A percentile compares a stretch with the other conserved stretches of the same genome.
Evolutionary conservation across 2,329 filamentous ascomycete species (phyloP).

Genomic region (Scorias spongiosa): DNA sequence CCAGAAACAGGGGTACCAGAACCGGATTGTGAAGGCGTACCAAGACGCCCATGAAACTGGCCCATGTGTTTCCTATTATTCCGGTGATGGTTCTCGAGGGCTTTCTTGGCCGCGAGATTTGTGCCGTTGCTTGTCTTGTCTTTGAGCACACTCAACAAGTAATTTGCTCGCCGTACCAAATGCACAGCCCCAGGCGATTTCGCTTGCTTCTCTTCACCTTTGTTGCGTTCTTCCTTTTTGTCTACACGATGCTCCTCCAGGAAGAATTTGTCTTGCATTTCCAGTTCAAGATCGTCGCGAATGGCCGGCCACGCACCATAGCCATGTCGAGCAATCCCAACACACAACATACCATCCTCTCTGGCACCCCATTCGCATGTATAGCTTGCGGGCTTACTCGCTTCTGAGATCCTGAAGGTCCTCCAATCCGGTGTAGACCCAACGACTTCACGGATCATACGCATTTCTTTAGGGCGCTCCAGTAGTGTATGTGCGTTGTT

Average conservation of each 20-base stretch:
- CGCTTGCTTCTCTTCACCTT: conserved; percentile 52
- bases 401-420: conserved; percentile 76
- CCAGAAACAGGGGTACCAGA: background rate
- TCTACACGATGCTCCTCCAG: conserved; percentile 96
- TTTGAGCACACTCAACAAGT: conserved; percentile 85
- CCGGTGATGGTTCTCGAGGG: conserved; percentile 83
- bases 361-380: conserved; percentile 81
- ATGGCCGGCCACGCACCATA: conserved; percentile 95
- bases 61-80: conserved; percentile 72
- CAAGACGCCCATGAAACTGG: conserved; percentile 36
- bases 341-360: conserved; percentile 92
- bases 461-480: conserved; percentile 79
- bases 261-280: conserved; percentile 81
- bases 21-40: conserved; percentile 44
- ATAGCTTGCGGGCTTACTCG: conserved; percentile 83
- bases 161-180: conserved; percentile 85
- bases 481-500: conserved; percentile 92
- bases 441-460: conserved; percentile 63
- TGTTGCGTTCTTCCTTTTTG: conserved; percentile 83
- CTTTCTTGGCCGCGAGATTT: conserved; percentile 59
- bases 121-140: conserved; percentile 53
- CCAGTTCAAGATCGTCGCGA: conserved; percentile 76
- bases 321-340: conserved; percentile 84
- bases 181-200: conserved; percentile 96
- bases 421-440: conserved; percentile 49